These are phyloP conservation scores for Trichoderma asperelloides DNA, from an alignment of 495 filamentous ascomycete genomes.

Conservation along the genomic window DNA sequence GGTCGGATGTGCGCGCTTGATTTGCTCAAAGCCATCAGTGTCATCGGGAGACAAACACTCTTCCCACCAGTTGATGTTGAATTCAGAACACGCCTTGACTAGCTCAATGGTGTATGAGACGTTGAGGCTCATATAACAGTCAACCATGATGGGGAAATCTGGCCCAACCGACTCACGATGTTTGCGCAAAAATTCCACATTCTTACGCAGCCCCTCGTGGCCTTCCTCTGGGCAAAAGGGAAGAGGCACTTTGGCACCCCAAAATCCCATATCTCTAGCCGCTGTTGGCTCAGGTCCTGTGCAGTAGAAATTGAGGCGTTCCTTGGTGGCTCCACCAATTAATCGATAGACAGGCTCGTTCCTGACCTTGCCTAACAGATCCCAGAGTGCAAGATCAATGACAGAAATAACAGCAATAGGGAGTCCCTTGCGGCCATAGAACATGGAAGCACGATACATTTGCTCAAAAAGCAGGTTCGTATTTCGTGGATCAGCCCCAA, in stretches of 20 bases:
- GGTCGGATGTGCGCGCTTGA: conserved; percentile 84
- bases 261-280: conserved; percentile 76
- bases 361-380: conserved; percentile 79
- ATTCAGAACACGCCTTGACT: conserved; percentile 65
- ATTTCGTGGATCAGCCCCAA: conserved; percentile 80
- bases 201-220: conserved; percentile 70
- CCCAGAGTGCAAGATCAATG: conserved; percentile 88
- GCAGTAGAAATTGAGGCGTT: conserved; percentile 84
- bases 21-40: conserved; percentile 75
- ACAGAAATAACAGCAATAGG: conserved; percentile 86
- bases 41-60: conserved; percentile 86
- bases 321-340: conserved; percentile 77
- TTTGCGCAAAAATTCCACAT: conserved; percentile 75
- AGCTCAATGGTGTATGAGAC: conserved; percentile 88
- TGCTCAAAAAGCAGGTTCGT: conserved; percentile 86
- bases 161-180: conserved; percentile 78
- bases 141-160: conserved; percentile 86
- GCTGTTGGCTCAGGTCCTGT: conserved; percentile 75
- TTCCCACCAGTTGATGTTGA: conserved; percentile 96
- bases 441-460: conserved; percentile 93
- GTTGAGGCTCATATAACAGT: conserved; percentile 94
- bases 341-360: conserved; percentile 91
- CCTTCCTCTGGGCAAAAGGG: conserved; percentile 86
- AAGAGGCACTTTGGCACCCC: conserved; percentile 78
- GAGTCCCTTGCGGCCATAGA: conserved; percentile 88